These are phyloP conservation scores for Teratosphaeria gauchensis DNA, from an alignment of 2,329 filamentous ascomycete species.

Conservation along the genomic window DNA sequence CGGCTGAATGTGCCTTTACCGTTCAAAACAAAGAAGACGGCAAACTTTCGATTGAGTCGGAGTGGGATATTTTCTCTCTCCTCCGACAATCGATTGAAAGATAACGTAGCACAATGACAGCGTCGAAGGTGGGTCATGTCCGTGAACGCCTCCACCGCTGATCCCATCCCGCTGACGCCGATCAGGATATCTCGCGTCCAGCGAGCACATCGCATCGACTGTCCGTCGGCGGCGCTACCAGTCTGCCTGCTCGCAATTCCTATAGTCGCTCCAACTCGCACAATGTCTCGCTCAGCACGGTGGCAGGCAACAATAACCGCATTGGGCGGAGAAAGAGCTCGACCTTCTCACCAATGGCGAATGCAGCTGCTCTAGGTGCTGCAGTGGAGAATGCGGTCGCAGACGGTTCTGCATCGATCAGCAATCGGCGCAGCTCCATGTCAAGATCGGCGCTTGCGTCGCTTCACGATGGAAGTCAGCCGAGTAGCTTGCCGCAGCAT, in stretches of 20 bases:
- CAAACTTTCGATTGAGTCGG: background rate
- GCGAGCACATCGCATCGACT: conserved; percentile 36
- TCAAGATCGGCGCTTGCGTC: conserved; percentile 48
- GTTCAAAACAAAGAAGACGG: background rate
- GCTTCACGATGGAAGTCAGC: conserved; percentile 45
- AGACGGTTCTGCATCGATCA: conserved; percentile 49
- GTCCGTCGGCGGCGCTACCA: conserved; percentile 44
- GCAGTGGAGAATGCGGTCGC: conserved; percentile 52
- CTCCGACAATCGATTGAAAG: background rate
- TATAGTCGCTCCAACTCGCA: conserved; percentile 72
- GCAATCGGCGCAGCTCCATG: conserved; percentile 56
- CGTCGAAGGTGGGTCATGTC: conserved; percentile 11
- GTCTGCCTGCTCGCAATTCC: conserved; percentile 51
- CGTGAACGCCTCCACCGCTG: background rate
- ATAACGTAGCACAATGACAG: conserved; percentile 8
- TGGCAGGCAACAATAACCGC: conserved; percentile 67
- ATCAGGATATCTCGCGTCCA: conserved; percentile 32
- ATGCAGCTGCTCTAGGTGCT: conserved; percentile 65
- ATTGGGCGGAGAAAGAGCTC: conserved; percentile 92
- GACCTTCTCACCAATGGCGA: conserved; percentile 61
- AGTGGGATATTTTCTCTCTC: background rate
- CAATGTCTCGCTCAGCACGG: conserved; percentile 64
- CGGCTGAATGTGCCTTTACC: background rate
- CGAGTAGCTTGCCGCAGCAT: conserved; percentile 54
- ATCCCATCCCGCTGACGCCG: conserved; percentile 4